A percentile compares a stretch with the other conserved stretches of the same genome.
Conservation (phyloP, 2,329 filamentous ascomycete species). For the Neofusicoccum ribis region DNA sequence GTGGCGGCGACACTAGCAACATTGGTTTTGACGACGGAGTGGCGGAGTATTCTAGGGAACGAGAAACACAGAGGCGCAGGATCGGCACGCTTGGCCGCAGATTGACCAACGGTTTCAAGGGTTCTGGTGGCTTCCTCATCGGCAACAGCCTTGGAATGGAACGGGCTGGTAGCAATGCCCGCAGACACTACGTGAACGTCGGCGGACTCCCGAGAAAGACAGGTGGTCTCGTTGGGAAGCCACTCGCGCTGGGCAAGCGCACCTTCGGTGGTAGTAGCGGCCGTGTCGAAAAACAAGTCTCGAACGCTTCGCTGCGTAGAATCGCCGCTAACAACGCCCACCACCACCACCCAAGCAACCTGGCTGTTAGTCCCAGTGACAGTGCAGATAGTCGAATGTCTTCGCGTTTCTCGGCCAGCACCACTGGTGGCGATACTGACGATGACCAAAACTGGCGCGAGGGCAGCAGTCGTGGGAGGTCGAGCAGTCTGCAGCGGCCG, state of each 20-base stretch:
- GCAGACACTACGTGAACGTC: constrained; percentile 39
- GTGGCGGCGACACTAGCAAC: constrained; percentile 49
- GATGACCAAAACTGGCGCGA: constrained; percentile 17
- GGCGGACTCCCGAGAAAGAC: not conserved
- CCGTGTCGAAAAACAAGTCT: constrained; percentile 6
- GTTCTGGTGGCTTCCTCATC: constrained; percentile 49
- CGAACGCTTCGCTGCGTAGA: not conserved
- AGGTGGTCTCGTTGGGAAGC: not conserved
- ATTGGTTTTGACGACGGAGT: constrained; percentile 27
- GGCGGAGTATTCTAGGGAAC: not conserved
- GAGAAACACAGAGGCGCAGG: not conserved
- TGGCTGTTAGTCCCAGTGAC: not conserved
- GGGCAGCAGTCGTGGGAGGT: constrained; percentile 11
- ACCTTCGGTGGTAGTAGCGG: not conserved
- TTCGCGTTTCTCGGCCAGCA: constrained; percentile 9
- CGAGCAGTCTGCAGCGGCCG: not conserved
- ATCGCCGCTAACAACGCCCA: not conserved
- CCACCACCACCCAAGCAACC: not conserved
- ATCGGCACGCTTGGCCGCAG: constrained; percentile 29
- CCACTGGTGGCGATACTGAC: not conserved
- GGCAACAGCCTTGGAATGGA: constrained; percentile 60
- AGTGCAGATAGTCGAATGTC: not conserved
- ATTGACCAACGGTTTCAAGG: constrained; percentile 41
- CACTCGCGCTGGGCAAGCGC: not conserved
- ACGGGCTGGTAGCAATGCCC: constrained; percentile 45